Base-by-base conservation (phyloP, 108 stramenopile genomes). In the Cyclotella sp. region DNA sequence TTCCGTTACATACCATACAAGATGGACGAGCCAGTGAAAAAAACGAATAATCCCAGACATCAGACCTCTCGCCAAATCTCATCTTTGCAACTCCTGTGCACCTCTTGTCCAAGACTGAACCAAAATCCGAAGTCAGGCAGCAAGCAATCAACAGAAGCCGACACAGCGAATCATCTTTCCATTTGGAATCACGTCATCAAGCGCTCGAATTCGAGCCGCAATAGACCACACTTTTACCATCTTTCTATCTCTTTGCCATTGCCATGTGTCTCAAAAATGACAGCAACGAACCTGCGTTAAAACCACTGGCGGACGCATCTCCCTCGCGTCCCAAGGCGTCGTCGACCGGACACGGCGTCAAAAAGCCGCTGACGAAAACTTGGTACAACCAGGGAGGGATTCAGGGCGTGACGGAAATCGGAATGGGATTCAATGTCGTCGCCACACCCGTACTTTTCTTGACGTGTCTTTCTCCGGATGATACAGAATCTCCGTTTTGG, bases 331-430 rank as follows among this genome's bases (percentile, higher is more conserved):
- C 44, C 14, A 64, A 45, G 22, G 21, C 43, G 19, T 21, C 63
- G 14, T 30, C 60, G 13, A 39, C 55, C 22, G 22, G 30, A 30
- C 43, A 44, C 45, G 22, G 26, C 3, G 13, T 43, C 19, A 19
- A 19, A 45, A 46, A 26, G 14, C 9, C 44, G 21, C 43, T 43
- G 18, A 10, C 42, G 22, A 46, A 21, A 1, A 45, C 24, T 52
- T 87, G 86, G 86, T 87, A 84, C 46, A 40, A 66, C 55, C 63
- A 59, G 16, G 86, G 86, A 29, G 86, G 86, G 41, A 84, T 87
- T 64, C 80, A 82, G 28, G 63, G 63, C 0, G 76, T 87, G 18
- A 84, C 81, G 28, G 55, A 65, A 42, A 63, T 87, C 18, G 86
- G 86, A 2, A 84, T 87, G 83, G 86, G 72, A 13, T 41, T 87